Percentiles rank a stretch among this genome's conserved stretches.
Conservation (phyloP, 2,329 filamentous ascomycete species). For the Neofusicoccum sp. region DNA sequence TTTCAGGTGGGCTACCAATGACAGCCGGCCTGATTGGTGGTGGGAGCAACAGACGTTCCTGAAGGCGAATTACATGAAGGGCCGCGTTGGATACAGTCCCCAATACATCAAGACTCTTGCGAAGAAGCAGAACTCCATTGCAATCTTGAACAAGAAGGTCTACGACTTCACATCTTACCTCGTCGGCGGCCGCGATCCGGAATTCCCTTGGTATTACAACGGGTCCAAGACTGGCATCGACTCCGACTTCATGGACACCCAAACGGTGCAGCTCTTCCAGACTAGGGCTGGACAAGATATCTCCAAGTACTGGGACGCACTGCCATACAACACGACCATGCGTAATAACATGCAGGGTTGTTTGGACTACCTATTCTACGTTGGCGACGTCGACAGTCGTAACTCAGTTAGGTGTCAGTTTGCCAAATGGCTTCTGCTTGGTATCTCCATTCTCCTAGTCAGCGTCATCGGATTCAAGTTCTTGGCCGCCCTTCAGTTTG, state of each 20-base stretch:
- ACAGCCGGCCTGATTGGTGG: constrained; percentile 88
- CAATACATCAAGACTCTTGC: constrained; percentile 72
- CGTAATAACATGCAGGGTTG: constrained; percentile 74
- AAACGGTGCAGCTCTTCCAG: constrained; percentile 75
- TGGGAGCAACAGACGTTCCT: constrained; percentile 80
- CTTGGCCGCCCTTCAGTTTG: constrained; percentile 91
- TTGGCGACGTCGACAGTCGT: constrained; percentile 87
- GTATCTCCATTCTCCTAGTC: constrained; percentile 76
- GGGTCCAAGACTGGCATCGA: constrained; percentile 35
- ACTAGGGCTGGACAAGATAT: constrained; percentile 74
- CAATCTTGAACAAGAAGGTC: constrained; percentile 73
- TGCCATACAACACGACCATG: constrained; percentile 57
- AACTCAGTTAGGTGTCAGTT: constrained; percentile 84
- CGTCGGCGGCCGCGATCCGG: constrained; percentile 62
- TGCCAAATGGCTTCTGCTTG: constrained; percentile 82
- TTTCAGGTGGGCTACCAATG: constrained; percentile 80
- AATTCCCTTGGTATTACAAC: constrained; percentile 31
- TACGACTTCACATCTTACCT: constrained; percentile 90
- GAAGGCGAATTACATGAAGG: constrained; percentile 77
- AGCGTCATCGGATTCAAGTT: constrained; percentile 93
- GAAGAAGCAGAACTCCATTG: constrained; percentile 65
- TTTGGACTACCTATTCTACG: constrained; percentile 91
- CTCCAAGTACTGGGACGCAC: constrained; percentile 74
- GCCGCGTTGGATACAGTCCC: constrained; percentile 78
- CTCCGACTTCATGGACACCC: constrained; percentile 75